Evolutionary conservation across 1,139 yeast genomes (phyloP).

Genomic region (Taphrina sp.): DNA sequence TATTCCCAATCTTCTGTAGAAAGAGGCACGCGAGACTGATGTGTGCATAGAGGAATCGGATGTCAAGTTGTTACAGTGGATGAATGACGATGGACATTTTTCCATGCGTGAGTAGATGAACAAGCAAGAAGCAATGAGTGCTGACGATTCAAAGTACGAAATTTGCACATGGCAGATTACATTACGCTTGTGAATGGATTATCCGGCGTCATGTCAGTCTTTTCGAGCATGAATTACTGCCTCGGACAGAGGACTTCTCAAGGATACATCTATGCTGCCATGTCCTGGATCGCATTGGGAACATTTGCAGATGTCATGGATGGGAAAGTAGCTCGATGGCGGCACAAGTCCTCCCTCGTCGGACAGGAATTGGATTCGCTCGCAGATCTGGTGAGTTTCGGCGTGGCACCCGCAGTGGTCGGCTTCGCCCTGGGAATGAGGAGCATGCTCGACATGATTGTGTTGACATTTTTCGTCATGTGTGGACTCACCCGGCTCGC

Average conservation of each 20-base stretch:
- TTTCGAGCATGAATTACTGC: slow-evolving; percentile 78
- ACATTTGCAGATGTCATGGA: slow-evolving; percentile 93
- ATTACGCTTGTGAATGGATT: slow-evolving; percentile 76
- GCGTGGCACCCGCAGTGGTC: slow-evolving; percentile 58
- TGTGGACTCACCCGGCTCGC: slow-evolving; percentile 95
- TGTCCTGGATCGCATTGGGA: slow-evolving; percentile 55
- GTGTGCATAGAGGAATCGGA: slow-evolving; percentile 35
- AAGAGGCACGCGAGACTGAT: too few species aligned
- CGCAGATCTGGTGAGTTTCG: slow-evolving; percentile 69
- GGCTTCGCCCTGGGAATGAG: slow-evolving; percentile 90
- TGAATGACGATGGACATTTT: slow-evolving; percentile 37
- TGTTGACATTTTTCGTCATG: slow-evolving; percentile 79
- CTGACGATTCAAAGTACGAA: slow-evolving; percentile 48
- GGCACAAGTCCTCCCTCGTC: slow-evolving; percentile 88
- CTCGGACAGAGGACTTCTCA: slow-evolving; percentile 53
- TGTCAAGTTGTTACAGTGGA: slow-evolving; percentile 34
- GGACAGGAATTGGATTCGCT: slow-evolving; percentile 96
- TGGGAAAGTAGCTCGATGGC: slow-evolving; percentile 92
- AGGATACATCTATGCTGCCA: slow-evolving; percentile 27
- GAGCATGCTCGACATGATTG: slow-evolving; percentile 72
- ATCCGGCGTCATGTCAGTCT: slow-evolving; percentile 81
- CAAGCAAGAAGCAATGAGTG: too few species aligned
- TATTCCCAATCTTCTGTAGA: too few species aligned
- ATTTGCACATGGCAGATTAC: slow-evolving; percentile 93
- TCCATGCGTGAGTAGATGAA: slow-evolving; percentile 34